A percentile compares a stretch with the other conserved stretches of the same genome.
Evolutionary conservation across 305 asterid genomes (phyloP).

Genomic region (Andrographis paniculata): DNA sequence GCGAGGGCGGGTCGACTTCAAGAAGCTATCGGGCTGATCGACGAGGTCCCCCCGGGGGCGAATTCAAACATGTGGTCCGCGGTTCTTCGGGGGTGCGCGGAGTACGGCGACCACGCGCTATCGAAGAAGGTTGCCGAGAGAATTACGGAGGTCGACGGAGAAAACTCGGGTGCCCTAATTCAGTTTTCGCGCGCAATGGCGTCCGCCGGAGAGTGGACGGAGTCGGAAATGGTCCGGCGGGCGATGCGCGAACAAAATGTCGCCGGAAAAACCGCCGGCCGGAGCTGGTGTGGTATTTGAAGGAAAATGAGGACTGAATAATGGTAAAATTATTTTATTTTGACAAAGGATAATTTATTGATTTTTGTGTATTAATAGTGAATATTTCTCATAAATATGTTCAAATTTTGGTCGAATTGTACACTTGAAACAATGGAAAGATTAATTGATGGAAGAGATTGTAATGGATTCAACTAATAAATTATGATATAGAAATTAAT

Average conservation of each 20-base stretch:
- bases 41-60: constrained; percentile 40
- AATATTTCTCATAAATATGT: too few species aligned
- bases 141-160: constrained; percentile 62
- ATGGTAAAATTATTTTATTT: too few species aligned
- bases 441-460: too few species aligned
- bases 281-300: constrained; percentile 49
- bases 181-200: constrained; percentile 76
- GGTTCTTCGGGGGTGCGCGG: constrained; percentile 68
- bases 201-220: constrained; percentile 68
- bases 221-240: constrained; percentile 55
- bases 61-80: constrained; percentile 78
- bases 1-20: constrained; percentile 56
- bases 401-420: too few species aligned
- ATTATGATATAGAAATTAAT: too few species aligned
- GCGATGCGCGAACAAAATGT: constrained; percentile 55
- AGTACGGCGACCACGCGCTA: constrained; percentile 44
- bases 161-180: constrained; percentile 59
- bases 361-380: too few species aligned
- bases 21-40: constrained; percentile 54
- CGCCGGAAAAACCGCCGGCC: constrained; percentile 50
- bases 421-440: too few species aligned
- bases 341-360: too few species aligned
- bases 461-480: too few species aligned
- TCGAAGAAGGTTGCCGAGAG: constrained; percentile 41
- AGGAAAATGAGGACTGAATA: neutral